Conservation (phyloP, 352 stramenopile genomes). For the Pythium oligandrum region DNA sequence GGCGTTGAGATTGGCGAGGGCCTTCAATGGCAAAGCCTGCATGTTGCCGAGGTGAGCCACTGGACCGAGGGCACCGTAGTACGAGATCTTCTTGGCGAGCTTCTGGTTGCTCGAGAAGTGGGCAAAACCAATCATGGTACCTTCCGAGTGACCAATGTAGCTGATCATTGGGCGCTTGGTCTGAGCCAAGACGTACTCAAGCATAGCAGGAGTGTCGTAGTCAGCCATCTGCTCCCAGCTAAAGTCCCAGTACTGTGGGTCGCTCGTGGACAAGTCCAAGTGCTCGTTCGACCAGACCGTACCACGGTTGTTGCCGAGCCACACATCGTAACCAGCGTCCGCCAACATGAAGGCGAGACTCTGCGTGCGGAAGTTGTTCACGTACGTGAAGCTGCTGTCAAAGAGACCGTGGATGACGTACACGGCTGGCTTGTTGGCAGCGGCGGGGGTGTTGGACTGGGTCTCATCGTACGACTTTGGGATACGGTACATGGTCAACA, state of each 20-base stretch:
- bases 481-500: conserved; percentile 66
- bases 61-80: conserved; percentile 52
- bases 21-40: conserved; percentile 34
- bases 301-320: conserved; percentile 60
- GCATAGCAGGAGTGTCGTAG: conserved; percentile 52
- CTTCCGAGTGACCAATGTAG: conserved; percentile 60
- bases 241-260: conserved; percentile 50
- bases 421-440: conserved; percentile 42
- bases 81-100: conserved; percentile 53
- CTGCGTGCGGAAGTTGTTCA: conserved; percentile 56
- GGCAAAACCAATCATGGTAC: conserved; percentile 56
- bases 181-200: conserved; percentile 36
- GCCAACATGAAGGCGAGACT: conserved; percentile 54
- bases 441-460: conserved; percentile 14
- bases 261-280: conserved; percentile 31
- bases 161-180: conserved; percentile 34
- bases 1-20: conserved; percentile 39
- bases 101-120: conserved; percentile 51
- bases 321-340: conserved; percentile 60
- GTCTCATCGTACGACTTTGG: conserved; percentile 49
- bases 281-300: conserved; percentile 52
- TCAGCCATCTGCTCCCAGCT: conserved; percentile 49
- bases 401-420: conserved; percentile 51
- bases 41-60: conserved; percentile 38
- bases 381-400: conserved; percentile 57